Conservation (phyloP, 1,284 basidiomycete genomes). For the Ustilago crameri region DNA sequence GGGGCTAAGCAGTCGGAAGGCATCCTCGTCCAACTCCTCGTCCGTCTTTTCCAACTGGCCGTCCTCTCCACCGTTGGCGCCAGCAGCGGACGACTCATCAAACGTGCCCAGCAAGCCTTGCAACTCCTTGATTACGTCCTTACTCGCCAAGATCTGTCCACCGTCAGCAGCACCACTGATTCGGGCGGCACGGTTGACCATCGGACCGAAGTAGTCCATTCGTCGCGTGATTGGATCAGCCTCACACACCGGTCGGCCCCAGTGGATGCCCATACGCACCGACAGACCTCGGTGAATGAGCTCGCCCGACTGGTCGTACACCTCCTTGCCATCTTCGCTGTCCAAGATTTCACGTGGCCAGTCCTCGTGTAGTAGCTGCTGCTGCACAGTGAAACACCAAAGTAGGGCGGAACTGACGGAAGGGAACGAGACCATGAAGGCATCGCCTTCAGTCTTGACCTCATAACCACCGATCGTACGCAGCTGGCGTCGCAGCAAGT, state of each 20-base stretch:
- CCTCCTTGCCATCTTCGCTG: constrained; percentile 87
- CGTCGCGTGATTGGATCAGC: constrained; percentile 91
- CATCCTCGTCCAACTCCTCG: constrained; percentile 63
- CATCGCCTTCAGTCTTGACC: constrained; percentile 99
- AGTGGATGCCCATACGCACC: constrained; percentile 97
- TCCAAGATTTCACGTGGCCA: constrained; percentile 97
- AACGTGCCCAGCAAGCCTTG: constrained; percentile 56
- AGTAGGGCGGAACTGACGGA: constrained; percentile 85
- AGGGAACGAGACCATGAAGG: constrained; percentile 98
- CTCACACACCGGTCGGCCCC: constrained; percentile 89
- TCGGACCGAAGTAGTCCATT: constrained; percentile 78
- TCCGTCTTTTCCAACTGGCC: constrained; percentile 34
- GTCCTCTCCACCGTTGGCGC: constrained; percentile 6
- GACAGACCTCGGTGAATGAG: constrained; percentile 88
- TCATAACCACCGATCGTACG: constrained; percentile 96
- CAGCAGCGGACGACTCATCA: constrained; percentile 32
- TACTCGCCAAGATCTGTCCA: constrained; percentile 93
- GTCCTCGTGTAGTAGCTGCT: constrained; percentile 82
- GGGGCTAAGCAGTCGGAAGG: constrained; percentile 63
- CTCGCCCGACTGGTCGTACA: constrained; percentile 77
- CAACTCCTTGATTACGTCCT: constrained; percentile 75
- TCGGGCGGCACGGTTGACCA: constrained; percentile 77
- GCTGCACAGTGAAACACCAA: constrained; percentile 91
- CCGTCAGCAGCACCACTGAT: constrained; percentile 87
- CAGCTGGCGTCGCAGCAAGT: constrained; percentile 84